Evolutionary conservation across 2,329 filamentous ascomycete genomes (phyloP), one percentile per base, ranked within the genome.

Genomic region (Aspergillus pseudoviridinutans): DNA sequence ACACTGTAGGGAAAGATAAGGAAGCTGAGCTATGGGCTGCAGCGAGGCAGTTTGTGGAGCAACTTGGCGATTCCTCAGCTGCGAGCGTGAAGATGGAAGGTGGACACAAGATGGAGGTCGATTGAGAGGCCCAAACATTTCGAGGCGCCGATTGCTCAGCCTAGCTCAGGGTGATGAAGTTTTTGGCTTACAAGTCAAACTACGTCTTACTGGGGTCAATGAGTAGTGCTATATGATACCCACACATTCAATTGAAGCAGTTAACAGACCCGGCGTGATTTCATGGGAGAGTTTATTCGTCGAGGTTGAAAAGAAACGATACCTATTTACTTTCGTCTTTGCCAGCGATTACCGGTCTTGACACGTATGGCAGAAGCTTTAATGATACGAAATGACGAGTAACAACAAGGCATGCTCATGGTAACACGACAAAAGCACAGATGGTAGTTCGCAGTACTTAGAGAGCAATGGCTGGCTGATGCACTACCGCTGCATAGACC

Each of bases 1-100:
- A 90, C 61, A 88, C 88, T 61, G 89, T 95, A 24, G 90, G 90
- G 56, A 84, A 87, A 66, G 88, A 91, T 61, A 94, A 93, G 81
- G 91, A 95, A 69, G 84, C 84, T 1, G 91, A 97, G 75, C 77
- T 96, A 49, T 88, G 93, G 85, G 81, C 79, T 35, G 82, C 83
- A 63, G 82, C 84, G 44, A 83, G 79, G 64, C 75, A 74, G 49
- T 80, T 88, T 60, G 69, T 89, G 44, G 80, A 79, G 60, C 68
- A 68, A 25, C 54, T 79, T 24, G 68, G 65, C 27, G 54, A 64
- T 9, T 49, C 62, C 12, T 51, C 58, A 24, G 51, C 38, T 49
- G 47, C 42, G 46, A 32, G 28, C 7, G 41, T 24, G 47, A 64
- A 68, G 52, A n/a, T 47, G 22, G 60, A 63, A 20, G 56, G 50